Evolutionary conservation across 148 eudicot species (phyloP).

Genomic region (Limonium bicolor): DNA sequence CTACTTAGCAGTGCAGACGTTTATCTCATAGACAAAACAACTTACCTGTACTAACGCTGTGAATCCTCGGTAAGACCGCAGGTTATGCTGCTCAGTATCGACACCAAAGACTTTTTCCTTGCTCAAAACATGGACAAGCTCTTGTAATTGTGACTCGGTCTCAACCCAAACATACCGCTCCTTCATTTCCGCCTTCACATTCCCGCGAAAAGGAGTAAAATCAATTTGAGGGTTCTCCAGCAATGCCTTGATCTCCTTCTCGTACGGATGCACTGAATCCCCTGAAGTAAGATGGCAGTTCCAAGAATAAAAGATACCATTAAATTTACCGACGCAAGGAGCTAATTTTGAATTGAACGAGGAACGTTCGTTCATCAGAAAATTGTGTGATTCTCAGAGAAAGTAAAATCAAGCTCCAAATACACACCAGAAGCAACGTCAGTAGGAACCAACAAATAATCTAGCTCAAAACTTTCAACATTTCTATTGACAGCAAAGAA

Average conservation of each 20-base stretch:
- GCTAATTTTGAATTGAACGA: no score
- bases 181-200: conserved; percentile 20
- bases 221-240: conserved; percentile 28
- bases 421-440: background rate
- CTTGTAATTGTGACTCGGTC: conserved; percentile 42
- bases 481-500: background rate
- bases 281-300: conserved; percentile 16
- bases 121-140: conserved; percentile 49
- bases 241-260: conserved; percentile 35
- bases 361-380: no score
- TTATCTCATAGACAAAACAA: background rate
- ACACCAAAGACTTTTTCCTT: conserved; percentile 62
- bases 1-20: background rate
- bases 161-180: conserved; percentile 61
- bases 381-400: no score
- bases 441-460: background rate
- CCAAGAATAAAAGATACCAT: no score
- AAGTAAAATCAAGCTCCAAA: no score
- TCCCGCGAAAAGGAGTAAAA: conserved; percentile 19
- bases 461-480: background rate
- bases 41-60: conserved; percentile 82
- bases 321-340: no score
- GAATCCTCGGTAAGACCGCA: conserved; percentile 78
- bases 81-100: conserved; percentile 94
- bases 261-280: conserved; percentile 50